A percentile compares a stretch with the other conserved stretches of the same genome.
Conservation (phyloP, 352 stramenopile genomes). For the Phytopythium chamaehyphon region DNA sequence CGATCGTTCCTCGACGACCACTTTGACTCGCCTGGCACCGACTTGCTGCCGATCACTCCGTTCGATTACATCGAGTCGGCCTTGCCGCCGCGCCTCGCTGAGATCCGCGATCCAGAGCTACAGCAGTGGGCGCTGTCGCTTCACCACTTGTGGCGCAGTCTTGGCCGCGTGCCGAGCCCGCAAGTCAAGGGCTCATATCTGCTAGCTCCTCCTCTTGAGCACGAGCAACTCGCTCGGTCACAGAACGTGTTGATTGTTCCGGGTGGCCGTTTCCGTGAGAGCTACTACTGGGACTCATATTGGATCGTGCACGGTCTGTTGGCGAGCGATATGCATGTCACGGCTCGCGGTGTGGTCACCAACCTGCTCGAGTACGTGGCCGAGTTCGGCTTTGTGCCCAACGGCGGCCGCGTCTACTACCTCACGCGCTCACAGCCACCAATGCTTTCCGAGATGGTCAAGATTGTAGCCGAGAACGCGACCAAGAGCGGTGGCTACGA, state of each 20-base stretch:
- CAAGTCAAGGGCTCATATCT: constrained; percentile 57
- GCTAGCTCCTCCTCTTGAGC: constrained; percentile 30
- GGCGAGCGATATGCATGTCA: constrained; percentile 75
- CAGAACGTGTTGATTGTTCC: constrained; percentile 82
- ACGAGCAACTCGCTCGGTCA: constrained; percentile 23
- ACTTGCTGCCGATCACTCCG: constrained; percentile 66
- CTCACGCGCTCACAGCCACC: constrained; percentile 87
- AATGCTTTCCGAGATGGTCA: constrained; percentile 87
- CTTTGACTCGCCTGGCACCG: constrained; percentile 74
- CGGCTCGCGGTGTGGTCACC: constrained; percentile 73
- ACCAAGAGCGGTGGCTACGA: constrained; percentile 7
- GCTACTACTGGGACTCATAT: constrained; percentile 93
- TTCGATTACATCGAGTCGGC: constrained; percentile 60
- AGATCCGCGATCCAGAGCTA: constrained; percentile 46
- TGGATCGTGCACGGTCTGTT: constrained; percentile 90
- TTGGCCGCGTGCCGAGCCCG: constrained; percentile 53
- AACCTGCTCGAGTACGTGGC: constrained; percentile 87
- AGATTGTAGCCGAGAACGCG: constrained; percentile 57
- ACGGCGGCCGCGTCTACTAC: constrained; percentile 91
- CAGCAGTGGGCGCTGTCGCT: constrained; percentile 63
- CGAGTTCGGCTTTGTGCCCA: constrained; percentile 87
- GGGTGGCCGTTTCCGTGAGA: constrained; percentile 89
- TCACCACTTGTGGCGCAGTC: constrained; percentile 68
- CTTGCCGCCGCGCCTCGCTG: constrained; percentile 47
- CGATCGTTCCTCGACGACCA: constrained; percentile 71